Evolutionary conservation across 306 rosid species (phyloP).

Genomic region (Alnus glutinosa): DNA sequence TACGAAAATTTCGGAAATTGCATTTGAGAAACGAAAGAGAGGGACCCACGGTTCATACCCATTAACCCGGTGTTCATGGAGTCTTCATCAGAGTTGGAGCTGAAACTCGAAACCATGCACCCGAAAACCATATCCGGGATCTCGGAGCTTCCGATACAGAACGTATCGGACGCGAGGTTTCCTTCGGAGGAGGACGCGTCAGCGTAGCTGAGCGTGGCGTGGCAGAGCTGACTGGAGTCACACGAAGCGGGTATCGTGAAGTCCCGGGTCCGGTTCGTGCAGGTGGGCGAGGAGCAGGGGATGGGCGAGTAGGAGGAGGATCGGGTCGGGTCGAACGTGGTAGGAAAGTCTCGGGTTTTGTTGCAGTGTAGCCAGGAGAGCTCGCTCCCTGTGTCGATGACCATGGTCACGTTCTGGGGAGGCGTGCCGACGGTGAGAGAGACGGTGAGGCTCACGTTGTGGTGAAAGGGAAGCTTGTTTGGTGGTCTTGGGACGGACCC

Average conservation of each 20-base stretch:
- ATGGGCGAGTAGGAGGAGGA: conserved; percentile 62
- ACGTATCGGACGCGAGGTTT: conserved; percentile 66
- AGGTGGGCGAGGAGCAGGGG: conserved; percentile 64
- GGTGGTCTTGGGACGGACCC: conserved; percentile 64
- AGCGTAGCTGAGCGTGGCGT: conserved; percentile 80
- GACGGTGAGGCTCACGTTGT: conserved; percentile 70
- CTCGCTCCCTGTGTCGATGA: conserved; percentile 86
- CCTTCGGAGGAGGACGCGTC: conserved; percentile 85
- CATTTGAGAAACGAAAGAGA: conserved; percentile 69
- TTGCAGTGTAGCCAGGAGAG: conserved; percentile 87
- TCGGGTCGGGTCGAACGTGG: conserved; percentile 42
- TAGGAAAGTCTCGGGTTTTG: conserved; percentile 22
- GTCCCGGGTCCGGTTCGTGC: conserved; percentile 66
- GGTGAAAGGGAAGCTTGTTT: conserved; percentile 71
- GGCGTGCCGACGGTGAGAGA: conserved; percentile 73
- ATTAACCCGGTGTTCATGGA: conserved; percentile 70
- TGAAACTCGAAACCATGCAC: conserved; percentile 65
- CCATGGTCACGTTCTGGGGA: conserved; percentile 83
- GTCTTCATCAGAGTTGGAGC: conserved; percentile 47
- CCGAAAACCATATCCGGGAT: conserved; percentile 59
- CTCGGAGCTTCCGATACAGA: conserved; percentile 48
- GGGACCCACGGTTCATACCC: conserved; percentile 87
- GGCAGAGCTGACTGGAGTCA: conserved; percentile 76
- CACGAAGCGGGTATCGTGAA: conserved; percentile 86
- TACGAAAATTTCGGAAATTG: conserved; percentile 74